Conservation (phyloP, 257 asterid genomes). For the Salvia hispanica region DNA sequence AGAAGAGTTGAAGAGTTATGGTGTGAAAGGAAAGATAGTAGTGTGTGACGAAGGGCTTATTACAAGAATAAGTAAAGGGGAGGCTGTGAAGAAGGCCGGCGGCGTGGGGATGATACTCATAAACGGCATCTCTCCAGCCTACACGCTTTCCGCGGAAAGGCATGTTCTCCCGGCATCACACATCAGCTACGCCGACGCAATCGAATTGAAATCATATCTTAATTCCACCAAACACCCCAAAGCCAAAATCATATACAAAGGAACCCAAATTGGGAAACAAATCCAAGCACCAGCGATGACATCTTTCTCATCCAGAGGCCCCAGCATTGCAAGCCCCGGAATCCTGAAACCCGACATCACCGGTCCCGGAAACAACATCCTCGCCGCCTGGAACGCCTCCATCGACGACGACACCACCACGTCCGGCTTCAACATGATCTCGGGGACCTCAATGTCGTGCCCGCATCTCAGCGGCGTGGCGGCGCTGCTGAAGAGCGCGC, state of each 20-base stretch:
- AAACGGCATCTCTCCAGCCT: conserved; percentile 18
- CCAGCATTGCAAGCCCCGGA: conserved; percentile 32
- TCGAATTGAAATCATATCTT: conserved; percentile 31
- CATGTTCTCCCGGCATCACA: conserved; percentile 36
- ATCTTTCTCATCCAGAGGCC: conserved; percentile 42
- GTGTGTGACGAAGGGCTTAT: conserved; percentile 26
- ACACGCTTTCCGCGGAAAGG: conserved; percentile 11
- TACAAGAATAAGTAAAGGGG: conserved; percentile 27
- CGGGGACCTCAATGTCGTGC: conserved; percentile 45
- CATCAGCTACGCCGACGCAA: conserved; percentile 32
- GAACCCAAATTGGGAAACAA: conserved; percentile 20
- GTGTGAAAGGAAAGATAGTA: conserved; percentile 35
- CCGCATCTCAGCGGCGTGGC: conserved; percentile 47
- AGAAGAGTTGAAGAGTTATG: background rate
- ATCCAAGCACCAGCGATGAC: conserved; percentile 27
- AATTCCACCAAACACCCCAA: conserved; percentile 25
- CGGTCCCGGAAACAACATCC: conserved; percentile 39
- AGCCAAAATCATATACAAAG: conserved; percentile 32
- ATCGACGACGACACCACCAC: too few relatives aligned
- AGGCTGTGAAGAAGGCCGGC: conserved; percentile 37
- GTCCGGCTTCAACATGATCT: conserved; percentile 28
- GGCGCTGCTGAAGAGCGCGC: conserved; percentile 34
- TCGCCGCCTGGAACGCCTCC: conserved; percentile 31
- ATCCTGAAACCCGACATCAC: conserved; percentile 43
- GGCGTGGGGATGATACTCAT: conserved; percentile 44